phyloP scores from a whole-genome alignment of 2,329 filamentous ascomycete genomes.

The Diaporthe citrichinensis region DNA sequence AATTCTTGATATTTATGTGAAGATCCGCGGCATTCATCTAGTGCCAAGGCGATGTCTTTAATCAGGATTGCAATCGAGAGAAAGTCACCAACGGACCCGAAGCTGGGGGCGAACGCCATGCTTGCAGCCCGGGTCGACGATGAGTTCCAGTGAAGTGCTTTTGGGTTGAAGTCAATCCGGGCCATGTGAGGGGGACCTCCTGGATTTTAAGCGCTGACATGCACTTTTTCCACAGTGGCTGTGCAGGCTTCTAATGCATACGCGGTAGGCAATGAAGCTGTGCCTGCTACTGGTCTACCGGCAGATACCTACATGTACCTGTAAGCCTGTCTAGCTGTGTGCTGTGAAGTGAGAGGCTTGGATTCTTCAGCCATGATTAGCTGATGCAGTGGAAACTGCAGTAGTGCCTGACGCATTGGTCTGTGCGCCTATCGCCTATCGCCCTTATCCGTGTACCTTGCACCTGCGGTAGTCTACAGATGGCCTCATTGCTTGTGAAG shows the following conservation, averaged over 20 bases:
- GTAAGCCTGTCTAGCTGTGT: too few species aligned
- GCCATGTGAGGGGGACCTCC: background rate
- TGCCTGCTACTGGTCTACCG: background rate
- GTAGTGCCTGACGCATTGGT: background rate
- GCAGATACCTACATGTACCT: background rate
- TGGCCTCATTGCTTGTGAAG: constrained; percentile 28
- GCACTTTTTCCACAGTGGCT: background rate
- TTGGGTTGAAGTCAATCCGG: background rate
- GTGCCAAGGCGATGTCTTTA: background rate
- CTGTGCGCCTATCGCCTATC: constrained; percentile 10
- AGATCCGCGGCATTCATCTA: constrained; percentile 12
- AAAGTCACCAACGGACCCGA: constrained; percentile 13
- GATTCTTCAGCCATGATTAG: background rate
- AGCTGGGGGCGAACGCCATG: constrained; percentile 5
- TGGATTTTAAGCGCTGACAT: background rate
- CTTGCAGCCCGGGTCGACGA: background rate
- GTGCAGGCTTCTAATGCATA: background rate
- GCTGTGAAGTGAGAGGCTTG: background rate
- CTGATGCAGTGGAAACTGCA: background rate
- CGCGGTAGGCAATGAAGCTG: background rate
- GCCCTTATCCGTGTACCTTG: constrained; percentile 4
- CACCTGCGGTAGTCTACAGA: constrained; percentile 23
- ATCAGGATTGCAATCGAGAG: background rate
- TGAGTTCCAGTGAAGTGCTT: background rate
- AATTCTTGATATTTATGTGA: constrained; percentile 7